A percentile compares a stretch with the other conserved stretches of the same genome.
Conservation (phyloP, 2,329 filamentous ascomycete species). For the Venturia effusa region DNA sequence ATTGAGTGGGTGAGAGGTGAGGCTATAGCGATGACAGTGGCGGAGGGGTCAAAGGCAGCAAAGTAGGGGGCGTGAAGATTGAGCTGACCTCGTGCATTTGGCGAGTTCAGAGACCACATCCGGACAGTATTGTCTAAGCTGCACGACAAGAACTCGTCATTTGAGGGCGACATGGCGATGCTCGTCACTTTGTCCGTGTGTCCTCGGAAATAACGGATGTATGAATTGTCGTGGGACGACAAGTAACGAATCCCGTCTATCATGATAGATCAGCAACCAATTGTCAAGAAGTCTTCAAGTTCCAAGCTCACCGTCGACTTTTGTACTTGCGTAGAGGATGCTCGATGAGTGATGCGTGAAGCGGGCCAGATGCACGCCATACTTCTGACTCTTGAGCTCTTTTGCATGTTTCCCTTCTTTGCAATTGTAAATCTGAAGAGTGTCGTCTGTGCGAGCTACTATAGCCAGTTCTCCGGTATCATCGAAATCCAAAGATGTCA, state of each 20-base stretch:
- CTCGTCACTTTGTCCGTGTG: slow-evolving; percentile 78
- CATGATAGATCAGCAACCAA: background rate
- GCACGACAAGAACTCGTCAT: slow-evolving; percentile 86
- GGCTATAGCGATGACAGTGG: slow-evolving; percentile 80
- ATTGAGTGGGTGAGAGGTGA: slow-evolving; percentile 70
- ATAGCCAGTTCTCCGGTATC: slow-evolving; percentile 89
- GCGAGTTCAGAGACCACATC: slow-evolving; percentile 78
- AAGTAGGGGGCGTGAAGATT: slow-evolving; percentile 73
- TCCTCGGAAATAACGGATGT: slow-evolving; percentile 90
- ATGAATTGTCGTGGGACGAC: slow-evolving; percentile 89
- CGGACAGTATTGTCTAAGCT: slow-evolving; percentile 83
- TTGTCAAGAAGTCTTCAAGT: background rate
- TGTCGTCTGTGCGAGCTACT: slow-evolving; percentile 86
- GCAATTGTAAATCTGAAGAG: slow-evolving; percentile 89
- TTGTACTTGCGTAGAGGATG: slow-evolving; percentile 92
- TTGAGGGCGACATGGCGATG: slow-evolving; percentile 72
- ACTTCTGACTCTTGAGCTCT: slow-evolving; percentile 87
- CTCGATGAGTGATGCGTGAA: slow-evolving; percentile 89
- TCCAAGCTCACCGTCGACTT: slow-evolving; percentile 60
- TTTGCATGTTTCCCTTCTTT: slow-evolving; percentile 85
- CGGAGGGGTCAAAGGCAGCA: slow-evolving; percentile 83
- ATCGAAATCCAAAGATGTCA: slow-evolving; percentile 92
- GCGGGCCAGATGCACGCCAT: slow-evolving; percentile 84
- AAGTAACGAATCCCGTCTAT: slow-evolving; percentile 74
- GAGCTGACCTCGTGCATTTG: slow-evolving; percentile 68